Percentiles rank a stretch among this genome's conserved stretches.
Evolutionary conservation across 2,329 filamentous ascomycete species (phyloP).

Genomic region (Phaeosphaeria sp.): DNA sequence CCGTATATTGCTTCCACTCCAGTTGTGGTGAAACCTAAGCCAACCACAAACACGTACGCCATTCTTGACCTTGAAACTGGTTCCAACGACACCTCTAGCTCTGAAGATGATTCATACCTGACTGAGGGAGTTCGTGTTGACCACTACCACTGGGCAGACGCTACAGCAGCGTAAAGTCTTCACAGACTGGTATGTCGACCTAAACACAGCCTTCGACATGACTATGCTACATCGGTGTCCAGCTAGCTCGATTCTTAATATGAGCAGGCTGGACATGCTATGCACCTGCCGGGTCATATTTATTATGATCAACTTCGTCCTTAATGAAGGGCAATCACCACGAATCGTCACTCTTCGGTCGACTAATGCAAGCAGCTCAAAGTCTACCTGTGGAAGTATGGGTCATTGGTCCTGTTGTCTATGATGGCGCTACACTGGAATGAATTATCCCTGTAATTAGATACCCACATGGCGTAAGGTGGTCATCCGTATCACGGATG

Average conservation of each 20-base stretch:
- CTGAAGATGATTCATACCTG: slow-evolving; percentile 31
- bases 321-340: too few relatives aligned
- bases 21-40: slow-evolving; percentile 19
- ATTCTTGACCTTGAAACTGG: slow-evolving; percentile 38
- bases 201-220: too few relatives aligned
- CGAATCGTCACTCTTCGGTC: neutral
- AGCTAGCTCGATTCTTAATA: too few relatives aligned
- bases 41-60: slow-evolving; percentile 41
- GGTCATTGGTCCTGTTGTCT: neutral
- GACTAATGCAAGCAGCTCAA: neutral
- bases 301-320: too few relatives aligned
- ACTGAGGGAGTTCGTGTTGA: slow-evolving; percentile 27
- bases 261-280: too few relatives aligned
- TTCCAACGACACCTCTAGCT: slow-evolving; percentile 33
- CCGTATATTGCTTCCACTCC: slow-evolving; percentile 9
- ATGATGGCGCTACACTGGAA: neutral
- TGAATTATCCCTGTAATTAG: neutral
- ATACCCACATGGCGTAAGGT: neutral
- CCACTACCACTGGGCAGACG: slow-evolving; percentile 26
- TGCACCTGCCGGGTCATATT: too few relatives aligned
- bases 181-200: neutral
- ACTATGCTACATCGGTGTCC: too few relatives aligned
- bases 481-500: neutral
- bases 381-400: neutral
- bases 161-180: slow-evolving; percentile 21